A percentile compares a stretch with the other conserved stretches of the same genome.
Evolutionary conservation across 2,329 filamentous ascomycete species (phyloP).

Genomic region (Fonsecaea multimorphosa): DNA sequence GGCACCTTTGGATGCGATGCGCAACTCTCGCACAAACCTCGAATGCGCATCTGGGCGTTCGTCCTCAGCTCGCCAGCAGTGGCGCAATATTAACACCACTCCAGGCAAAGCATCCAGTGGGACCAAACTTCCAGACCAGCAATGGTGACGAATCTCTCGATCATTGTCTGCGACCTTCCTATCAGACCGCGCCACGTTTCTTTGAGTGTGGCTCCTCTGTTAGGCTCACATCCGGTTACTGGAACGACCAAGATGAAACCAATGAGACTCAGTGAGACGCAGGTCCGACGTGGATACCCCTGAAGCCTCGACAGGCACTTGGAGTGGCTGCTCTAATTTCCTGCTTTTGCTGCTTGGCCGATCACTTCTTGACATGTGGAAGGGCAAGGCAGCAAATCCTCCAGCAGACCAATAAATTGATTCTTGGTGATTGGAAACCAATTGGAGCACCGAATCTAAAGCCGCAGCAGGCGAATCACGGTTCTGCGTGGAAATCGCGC

Average conservation of each 20-base stretch:
- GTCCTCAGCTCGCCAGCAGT: not conserved
- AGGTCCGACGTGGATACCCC: not conserved
- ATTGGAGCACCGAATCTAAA: not conserved
- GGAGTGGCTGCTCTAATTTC: conserved; percentile 4
- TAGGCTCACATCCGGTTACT: not conserved
- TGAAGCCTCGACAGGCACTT: not conserved
- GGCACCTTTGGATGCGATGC: not conserved
- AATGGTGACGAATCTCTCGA: not conserved
- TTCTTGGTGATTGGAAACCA: not conserved
- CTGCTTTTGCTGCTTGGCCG: not conserved
- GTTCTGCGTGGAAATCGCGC: not conserved
- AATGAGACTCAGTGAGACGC: not conserved
- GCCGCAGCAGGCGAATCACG: not conserved
- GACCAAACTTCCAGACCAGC: not conserved
- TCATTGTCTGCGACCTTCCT: not conserved
- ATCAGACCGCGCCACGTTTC: conserved; percentile 18
- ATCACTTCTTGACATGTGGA: conserved; percentile 1
- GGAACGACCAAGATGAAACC: not conserved
- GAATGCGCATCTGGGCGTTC: not conserved
- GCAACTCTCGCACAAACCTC: not conserved
- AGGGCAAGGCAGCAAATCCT: not conserved
- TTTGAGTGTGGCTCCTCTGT: not conserved
- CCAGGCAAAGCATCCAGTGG: not conserved
- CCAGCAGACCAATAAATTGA: not conserved
- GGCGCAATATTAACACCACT: not conserved